These are phyloP conservation scores for Pyrenophora teres DNA, from an alignment of 2,329 filamentous ascomycete species.

Conservation along the genomic window DNA sequence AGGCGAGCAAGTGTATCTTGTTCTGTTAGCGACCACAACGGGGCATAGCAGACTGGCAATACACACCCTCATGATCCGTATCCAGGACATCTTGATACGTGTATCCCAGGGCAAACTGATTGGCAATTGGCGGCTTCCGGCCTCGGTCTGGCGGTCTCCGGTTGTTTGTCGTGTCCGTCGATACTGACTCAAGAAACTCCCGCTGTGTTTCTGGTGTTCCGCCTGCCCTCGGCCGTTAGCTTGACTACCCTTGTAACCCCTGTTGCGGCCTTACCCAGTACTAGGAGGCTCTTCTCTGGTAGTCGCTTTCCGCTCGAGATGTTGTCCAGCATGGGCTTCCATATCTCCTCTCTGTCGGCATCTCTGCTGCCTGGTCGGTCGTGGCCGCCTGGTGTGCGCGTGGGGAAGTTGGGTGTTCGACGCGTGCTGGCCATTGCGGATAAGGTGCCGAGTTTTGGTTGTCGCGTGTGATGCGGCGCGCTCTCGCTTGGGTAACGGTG, in stretches of 20 bases:
- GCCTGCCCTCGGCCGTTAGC: conserved; percentile 56
- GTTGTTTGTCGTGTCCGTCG: conserved; percentile 44
- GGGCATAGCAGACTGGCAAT: conserved; percentile 3
- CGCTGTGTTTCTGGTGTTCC: conserved; percentile 81
- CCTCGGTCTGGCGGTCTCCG: conserved; percentile 59
- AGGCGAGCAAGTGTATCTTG: conserved; percentile 86
- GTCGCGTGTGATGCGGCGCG: conserved; percentile 3
- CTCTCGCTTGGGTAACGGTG: not conserved
- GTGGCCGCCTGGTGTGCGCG: conserved; percentile 26
- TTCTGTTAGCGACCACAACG: conserved; percentile 14
- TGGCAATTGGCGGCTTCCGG: conserved; percentile 76
- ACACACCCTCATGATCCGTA: conserved; percentile 84
- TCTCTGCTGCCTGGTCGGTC: conserved; percentile 61
- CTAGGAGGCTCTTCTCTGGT: conserved; percentile 87
- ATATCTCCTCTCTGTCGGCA: conserved; percentile 79
- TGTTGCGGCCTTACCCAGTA: conserved; percentile 67
- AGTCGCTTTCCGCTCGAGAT: conserved; percentile 88
- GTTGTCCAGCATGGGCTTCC: conserved; percentile 89
- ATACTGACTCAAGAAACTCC: conserved; percentile 71
- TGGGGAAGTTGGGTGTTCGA: conserved; percentile 39
- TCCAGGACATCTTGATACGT: conserved; percentile 95
- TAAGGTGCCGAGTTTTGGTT: conserved; percentile 26
- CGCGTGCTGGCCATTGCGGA: conserved; percentile 45
- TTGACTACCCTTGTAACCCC: conserved; percentile 14
- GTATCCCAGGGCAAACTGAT: conserved; percentile 90